Evolutionary conservation across 2,329 filamentous ascomycete genomes (phyloP).

Genomic region (Hansfordia pulvinata): DNA sequence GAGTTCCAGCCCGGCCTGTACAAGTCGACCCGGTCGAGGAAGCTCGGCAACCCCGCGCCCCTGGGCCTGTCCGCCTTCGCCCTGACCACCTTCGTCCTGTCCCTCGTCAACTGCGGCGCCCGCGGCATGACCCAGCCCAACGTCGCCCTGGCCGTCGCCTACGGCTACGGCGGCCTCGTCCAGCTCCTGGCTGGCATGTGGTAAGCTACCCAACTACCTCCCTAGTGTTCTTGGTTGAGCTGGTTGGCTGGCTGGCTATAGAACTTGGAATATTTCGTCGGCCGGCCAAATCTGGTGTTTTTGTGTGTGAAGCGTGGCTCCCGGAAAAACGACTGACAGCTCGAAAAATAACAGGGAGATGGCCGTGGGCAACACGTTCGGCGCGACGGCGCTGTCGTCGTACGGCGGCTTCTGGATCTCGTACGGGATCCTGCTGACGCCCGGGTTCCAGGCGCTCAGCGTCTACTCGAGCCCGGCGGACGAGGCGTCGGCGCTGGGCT

Average conservation of each 20-base stretch:
- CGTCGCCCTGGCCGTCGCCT: conserved; percentile 55
- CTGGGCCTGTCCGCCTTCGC: conserved; percentile 69
- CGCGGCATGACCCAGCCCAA: conserved; percentile 46
- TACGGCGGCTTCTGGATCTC: conserved; percentile 78
- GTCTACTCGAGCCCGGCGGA: conserved; percentile 27
- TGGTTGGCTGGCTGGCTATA: not conserved
- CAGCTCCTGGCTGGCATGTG: conserved; percentile 80
- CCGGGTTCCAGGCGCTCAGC: conserved; percentile 44
- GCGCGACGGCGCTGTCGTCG: conserved; percentile 67
- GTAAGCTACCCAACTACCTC: too few species aligned
- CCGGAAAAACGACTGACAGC: too few species aligned
- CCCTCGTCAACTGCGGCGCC: conserved; percentile 56
- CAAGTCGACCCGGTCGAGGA: conserved; percentile 50
- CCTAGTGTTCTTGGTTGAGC: too few species aligned
- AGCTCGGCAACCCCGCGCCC: conserved; percentile 69
- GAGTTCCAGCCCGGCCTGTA: conserved; percentile 60
- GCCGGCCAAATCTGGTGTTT: conserved; percentile 4
- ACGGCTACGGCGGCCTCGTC: conserved; percentile 65
- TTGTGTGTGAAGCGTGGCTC: too few species aligned
- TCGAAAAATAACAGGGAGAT: too few species aligned
- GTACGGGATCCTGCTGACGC: conserved; percentile 60
- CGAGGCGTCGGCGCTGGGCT: conserved; percentile 49
- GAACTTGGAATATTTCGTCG: not conserved
- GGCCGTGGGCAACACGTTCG: conserved; percentile 78
- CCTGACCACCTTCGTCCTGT: conserved; percentile 70